These are phyloP conservation scores for Aristolochia californica DNA, from an alignment of 164 flowering plant genomes.

Conservation along the genomic window DNA sequence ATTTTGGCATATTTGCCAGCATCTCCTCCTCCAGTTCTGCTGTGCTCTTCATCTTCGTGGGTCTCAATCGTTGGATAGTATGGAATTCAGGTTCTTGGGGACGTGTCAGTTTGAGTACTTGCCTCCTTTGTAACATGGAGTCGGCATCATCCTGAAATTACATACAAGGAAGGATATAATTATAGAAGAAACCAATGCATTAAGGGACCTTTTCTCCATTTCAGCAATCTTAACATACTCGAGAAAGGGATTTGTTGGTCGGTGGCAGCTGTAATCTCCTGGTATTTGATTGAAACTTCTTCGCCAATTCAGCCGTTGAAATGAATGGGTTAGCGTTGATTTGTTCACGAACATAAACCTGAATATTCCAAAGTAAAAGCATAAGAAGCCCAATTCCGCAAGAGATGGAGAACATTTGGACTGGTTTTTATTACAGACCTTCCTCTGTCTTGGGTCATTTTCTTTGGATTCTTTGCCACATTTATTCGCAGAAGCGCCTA, in stretches of 20 bases:
- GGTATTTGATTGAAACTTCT: slow-evolving; percentile 68
- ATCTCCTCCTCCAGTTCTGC: slow-evolving; percentile 93
- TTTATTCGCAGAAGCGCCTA: slow-evolving; percentile 24
- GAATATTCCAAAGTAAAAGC: neutral
- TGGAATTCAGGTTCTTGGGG: slow-evolving; percentile 84
- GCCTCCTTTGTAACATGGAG: slow-evolving; percentile 34
- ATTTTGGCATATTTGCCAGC: slow-evolving; percentile 93
- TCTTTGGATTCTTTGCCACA: slow-evolving; percentile 30
- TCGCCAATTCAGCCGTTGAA: slow-evolving; percentile 80
- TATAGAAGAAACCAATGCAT: no score
- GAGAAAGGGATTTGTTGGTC: slow-evolving; percentile 15
- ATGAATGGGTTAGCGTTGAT: slow-evolving; percentile 39
- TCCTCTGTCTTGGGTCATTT: slow-evolving; percentile 23
- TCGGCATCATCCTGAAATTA: slow-evolving; percentile 26
- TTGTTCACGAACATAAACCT: slow-evolving; percentile 73
- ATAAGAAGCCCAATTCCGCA: no score
- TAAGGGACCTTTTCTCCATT: no score
- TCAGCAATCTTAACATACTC: no score
- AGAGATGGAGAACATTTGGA: no score
- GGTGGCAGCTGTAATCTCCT: slow-evolving; percentile 41
- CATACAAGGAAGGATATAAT: neutral
- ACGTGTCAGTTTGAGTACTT: slow-evolving; percentile 64
- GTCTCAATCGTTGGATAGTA: slow-evolving; percentile 66
- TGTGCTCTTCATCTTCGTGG: slow-evolving; percentile 56
- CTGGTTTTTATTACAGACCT: slow-evolving; percentile 31